Conservation (phyloP, 257 asterid genomes). For the Solanum dulcamara region DNA sequence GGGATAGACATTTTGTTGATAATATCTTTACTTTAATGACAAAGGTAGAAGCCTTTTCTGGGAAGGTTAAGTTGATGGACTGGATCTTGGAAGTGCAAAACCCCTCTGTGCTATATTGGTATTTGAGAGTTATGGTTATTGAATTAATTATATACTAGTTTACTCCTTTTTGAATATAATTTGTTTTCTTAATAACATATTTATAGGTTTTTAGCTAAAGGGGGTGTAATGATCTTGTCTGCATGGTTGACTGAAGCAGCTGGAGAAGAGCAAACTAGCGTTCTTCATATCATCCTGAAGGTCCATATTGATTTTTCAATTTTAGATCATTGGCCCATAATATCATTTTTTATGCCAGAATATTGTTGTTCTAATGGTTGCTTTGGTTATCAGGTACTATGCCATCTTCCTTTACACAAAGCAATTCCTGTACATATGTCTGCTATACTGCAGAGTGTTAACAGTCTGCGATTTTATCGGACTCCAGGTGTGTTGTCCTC, state of each 20-base stretch:
- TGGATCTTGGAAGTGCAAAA: constrained; percentile 69
- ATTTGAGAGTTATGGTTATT: constrained; percentile 6
- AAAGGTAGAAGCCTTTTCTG: constrained; percentile 81
- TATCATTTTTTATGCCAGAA: not conserved
- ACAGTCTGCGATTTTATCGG: constrained; percentile 78
- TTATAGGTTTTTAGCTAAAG: constrained; percentile 75
- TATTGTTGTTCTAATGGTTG: constrained; percentile 5
- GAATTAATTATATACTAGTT: not conserved
- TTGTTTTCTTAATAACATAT: constrained; percentile 6
- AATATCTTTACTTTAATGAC: constrained; percentile 69
- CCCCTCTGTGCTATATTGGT: constrained; percentile 65
- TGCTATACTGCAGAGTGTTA: constrained; percentile 86
- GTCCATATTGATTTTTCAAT: constrained; percentile 14
- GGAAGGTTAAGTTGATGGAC: constrained; percentile 81
- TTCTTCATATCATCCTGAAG: constrained; percentile 63
- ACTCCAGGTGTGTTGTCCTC: constrained; percentile 66
- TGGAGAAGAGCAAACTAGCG: constrained; percentile 81
- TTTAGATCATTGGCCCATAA: not conserved
- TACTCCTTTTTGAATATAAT: not conserved
- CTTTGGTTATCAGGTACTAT: constrained; percentile 51
- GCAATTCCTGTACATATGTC: constrained; percentile 92
- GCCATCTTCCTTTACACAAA: constrained; percentile 77
- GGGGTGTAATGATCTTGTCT: constrained; percentile 84
- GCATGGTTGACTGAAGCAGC: constrained; percentile 95
- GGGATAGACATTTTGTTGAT: constrained; percentile 53